phyloP scores from a whole-genome alignment of 306 rosid species.

The Rosa persica region DNA sequence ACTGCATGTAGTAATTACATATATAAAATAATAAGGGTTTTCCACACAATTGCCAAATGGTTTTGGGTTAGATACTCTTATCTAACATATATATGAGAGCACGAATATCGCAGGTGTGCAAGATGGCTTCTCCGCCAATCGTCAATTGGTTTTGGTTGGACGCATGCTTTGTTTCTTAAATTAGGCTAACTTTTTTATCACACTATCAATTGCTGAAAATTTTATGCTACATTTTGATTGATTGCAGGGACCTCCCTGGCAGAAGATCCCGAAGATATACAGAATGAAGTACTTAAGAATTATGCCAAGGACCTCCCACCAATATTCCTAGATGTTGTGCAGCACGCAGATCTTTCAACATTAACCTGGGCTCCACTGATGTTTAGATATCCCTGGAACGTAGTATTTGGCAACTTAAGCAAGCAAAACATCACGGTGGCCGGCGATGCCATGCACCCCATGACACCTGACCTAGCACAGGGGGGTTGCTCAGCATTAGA shows the following conservation, averaged over 20 bases:
- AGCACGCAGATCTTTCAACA: constrained; percentile 21
- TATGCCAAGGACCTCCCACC: constrained; percentile 23
- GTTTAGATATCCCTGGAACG: constrained; percentile 22
- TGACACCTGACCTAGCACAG: constrained; percentile 27
- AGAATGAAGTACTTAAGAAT: constrained; percentile 13
- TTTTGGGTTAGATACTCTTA: too few species aligned
- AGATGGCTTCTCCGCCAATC: not conserved
- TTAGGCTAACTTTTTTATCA: too few species aligned
- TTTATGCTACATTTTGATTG: not conserved
- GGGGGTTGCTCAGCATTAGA: constrained; percentile 18
- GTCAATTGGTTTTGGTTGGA: not conserved
- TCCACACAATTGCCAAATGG: too few species aligned
- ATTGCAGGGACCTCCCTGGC: not conserved
- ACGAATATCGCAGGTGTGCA: too few species aligned
- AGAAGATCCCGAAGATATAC: not conserved
- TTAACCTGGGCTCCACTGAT: constrained; percentile 14
- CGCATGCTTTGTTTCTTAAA: not conserved
- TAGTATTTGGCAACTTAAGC: constrained; percentile 11
- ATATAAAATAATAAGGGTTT: too few species aligned
- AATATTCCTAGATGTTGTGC: not conserved
- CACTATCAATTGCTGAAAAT: not conserved
- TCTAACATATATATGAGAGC: too few species aligned
- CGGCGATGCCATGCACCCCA: constrained; percentile 29
- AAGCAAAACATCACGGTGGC: constrained; percentile 23
- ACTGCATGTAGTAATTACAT: too few species aligned